Percentiles rank a stretch among this genome's conserved stretches.
Conservation (phyloP, 441 rosid species). For the Populus trichocarpa region DNA sequence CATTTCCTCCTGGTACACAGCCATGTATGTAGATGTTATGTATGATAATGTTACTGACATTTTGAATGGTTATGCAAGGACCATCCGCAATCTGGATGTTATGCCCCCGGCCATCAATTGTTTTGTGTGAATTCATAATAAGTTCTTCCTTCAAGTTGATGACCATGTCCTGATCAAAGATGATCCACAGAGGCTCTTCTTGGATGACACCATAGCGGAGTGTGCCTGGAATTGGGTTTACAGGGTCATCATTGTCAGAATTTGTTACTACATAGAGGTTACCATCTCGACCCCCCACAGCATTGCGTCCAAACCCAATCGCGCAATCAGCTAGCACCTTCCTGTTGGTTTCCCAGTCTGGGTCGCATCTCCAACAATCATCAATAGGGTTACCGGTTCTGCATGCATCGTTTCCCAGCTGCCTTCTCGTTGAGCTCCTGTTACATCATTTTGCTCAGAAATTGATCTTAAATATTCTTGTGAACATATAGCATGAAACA, state of each 20-base stretch:
- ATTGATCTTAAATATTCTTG: background rate
- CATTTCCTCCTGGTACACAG: constrained; percentile 75
- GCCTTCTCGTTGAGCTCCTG: constrained; percentile 41
- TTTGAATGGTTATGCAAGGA: constrained; percentile 73
- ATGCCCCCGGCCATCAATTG: constrained; percentile 76
- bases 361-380: constrained; percentile 85
- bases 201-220: constrained; percentile 66
- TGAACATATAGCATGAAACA: background rate
- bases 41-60: constrained; percentile 65
- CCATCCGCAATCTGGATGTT: constrained; percentile 80
- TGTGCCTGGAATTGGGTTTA: constrained; percentile 73
- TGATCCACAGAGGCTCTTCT: constrained; percentile 75
- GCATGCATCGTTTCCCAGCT: constrained; percentile 52
- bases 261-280: constrained; percentile 62
- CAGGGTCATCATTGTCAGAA: constrained; percentile 54
- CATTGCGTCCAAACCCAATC: constrained; percentile 60
- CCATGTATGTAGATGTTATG: constrained; percentile 74
- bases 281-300: constrained; percentile 40
- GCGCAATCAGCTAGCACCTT: constrained; percentile 69
- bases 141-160: constrained; percentile 74
- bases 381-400: constrained; percentile 79
- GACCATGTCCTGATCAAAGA: constrained; percentile 71
- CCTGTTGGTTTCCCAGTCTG: constrained; percentile 69
- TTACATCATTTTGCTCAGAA: background rate
- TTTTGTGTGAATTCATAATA: constrained; percentile 74